Evolutionary conservation across 2,329 filamentous ascomycete genomes (phyloP), one percentile per base, ranked within the genome.

Genomic region (Chaetomium strumarium): DNA sequence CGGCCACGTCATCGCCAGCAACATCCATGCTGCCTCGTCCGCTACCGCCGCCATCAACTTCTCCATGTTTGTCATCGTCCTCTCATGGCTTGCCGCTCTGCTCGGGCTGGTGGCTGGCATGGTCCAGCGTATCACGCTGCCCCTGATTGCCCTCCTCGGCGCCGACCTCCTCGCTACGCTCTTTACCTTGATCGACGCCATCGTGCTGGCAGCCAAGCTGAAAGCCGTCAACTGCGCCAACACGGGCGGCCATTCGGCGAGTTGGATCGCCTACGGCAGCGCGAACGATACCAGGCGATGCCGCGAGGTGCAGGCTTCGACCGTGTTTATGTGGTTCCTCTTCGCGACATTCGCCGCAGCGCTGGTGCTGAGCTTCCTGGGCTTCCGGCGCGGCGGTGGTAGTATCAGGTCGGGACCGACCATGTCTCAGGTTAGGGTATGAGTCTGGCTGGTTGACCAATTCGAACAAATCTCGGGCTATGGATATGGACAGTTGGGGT

Each of bases 291-390:
- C 74, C 66, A 82, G 84, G 72, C 79, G 85, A 59, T 91, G 88
- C 72, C 83, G 80, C 57, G 82, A 89, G 70, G 79, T 88, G 14
- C 87, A 91, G 72, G 87, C 87, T 36, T 79, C 80, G 57, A 81
- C 80, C 33, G 85, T 81, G 36, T 92, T 92, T 72, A 77, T 89
- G 70, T 92, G 85, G 85, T 90, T 91, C 71, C 78, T 88, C 45
- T 88, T 85, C 67, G 76, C 72, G 37, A 74, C 78, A 24, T 86
- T 85, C 63, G 70, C 74, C 29, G 81, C 73, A 3, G 76, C 77
- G 38, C 66, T 83, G 41, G 72, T 80, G 64, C 75, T 87, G 57
- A 70, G 77, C 51, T 67, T 82, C 62, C 70, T 72, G 55, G 75
- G 77, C 53, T 74, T 77, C 60, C 74, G 77, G 42, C 75, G 81